Percentiles rank a stretch among this genome's conserved stretches.
phyloP scores from a whole-genome alignment of 2,329 filamentous ascomycete genomes.

The Penicillium palitans region DNA sequence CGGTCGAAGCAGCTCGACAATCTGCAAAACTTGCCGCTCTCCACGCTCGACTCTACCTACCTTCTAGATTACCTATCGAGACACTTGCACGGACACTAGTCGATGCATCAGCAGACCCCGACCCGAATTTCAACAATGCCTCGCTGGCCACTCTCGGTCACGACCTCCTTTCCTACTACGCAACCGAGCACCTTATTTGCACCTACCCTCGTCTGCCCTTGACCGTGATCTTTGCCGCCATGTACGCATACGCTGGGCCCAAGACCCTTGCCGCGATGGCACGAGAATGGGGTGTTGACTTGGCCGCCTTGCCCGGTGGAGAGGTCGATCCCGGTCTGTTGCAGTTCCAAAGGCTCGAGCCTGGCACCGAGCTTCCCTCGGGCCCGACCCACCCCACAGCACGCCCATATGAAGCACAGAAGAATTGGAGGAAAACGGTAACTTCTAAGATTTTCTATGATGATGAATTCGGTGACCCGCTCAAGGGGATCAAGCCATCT shows the following conservation, averaged over 20 bases:
- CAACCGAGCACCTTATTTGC: slow-evolving; percentile 82
- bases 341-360: slow-evolving; percentile 65
- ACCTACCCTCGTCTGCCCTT: slow-evolving; percentile 89
- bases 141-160: slow-evolving; percentile 78
- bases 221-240: slow-evolving; percentile 79
- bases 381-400: slow-evolving; percentile 43
- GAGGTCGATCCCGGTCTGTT: slow-evolving; percentile 91
- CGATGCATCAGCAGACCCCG: slow-evolving; percentile 77
- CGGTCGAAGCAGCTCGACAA: slow-evolving; percentile 62
- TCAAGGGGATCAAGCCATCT: slow-evolving; percentile 33
- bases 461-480: slow-evolving; percentile 77
- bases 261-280: slow-evolving; percentile 72
- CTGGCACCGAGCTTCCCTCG: slow-evolving; percentile 45
- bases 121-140: slow-evolving; percentile 82
- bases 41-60: slow-evolving; percentile 82
- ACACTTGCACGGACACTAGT: slow-evolving; percentile 84
- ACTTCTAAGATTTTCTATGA: slow-evolving; percentile 78
- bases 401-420: slow-evolving; percentile 50
- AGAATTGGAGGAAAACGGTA: slow-evolving; percentile 67
- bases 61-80: slow-evolving; percentile 77
- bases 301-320: slow-evolving; percentile 78
- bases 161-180: slow-evolving; percentile 84
- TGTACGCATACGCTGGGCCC: slow-evolving; percentile 79
- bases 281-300: slow-evolving; percentile 87
- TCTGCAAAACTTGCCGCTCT: slow-evolving; percentile 92